These are phyloP conservation scores for Anthracocystis setariae DNA, from an alignment of 1,284 basidiomycete genomes.

Conservation along the genomic window DNA sequence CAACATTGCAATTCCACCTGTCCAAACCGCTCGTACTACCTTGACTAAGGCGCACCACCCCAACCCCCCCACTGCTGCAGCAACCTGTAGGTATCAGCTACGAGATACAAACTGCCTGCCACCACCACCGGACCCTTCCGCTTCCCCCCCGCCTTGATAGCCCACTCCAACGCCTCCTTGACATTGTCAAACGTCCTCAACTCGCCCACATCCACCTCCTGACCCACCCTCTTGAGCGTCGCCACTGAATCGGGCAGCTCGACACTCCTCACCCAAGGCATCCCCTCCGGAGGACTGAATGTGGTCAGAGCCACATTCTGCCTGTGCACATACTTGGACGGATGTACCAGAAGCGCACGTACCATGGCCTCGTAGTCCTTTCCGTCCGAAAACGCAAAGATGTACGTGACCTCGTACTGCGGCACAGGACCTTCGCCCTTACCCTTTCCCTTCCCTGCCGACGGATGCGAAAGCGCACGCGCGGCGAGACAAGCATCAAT, in stretches of 20 bases:
- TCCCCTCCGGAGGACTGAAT: slow-evolving; percentile 65
- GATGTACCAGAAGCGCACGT: slow-evolving; percentile 26
- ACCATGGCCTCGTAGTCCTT: slow-evolving; percentile 60
- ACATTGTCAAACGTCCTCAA: slow-evolving; percentile 23
- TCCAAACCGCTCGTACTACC: too few relatives aligned
- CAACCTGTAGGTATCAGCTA: slow-evolving; percentile 57
- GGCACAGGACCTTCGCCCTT: background rate
- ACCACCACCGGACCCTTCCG: slow-evolving; percentile 45
- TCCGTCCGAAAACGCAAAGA: slow-evolving; percentile 61
- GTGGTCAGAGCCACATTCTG: slow-evolving; percentile 56
- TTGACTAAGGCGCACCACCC: too few relatives aligned
- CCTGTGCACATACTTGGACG: slow-evolving; percentile 8
- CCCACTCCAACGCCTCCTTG: slow-evolving; percentile 44
- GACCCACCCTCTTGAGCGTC: slow-evolving; percentile 7
- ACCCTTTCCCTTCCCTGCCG: slow-evolving; percentile 4
- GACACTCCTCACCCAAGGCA: slow-evolving; percentile 63
- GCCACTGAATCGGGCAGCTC: slow-evolving; percentile 16
- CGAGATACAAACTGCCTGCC: slow-evolving; percentile 64
- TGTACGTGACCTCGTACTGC: slow-evolving; percentile 48
- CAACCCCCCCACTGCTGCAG: slow-evolving; percentile 8
- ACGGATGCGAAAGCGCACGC: slow-evolving; percentile 5
- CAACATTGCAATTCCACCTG: too few relatives aligned
- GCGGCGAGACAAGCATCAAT: slow-evolving; percentile 70
- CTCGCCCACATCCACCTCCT: slow-evolving; percentile 20
- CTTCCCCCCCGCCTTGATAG: background rate